phyloP scores from a whole-genome alignment of 169 alveolate species.

The Amoebophrya sp. region DNA sequence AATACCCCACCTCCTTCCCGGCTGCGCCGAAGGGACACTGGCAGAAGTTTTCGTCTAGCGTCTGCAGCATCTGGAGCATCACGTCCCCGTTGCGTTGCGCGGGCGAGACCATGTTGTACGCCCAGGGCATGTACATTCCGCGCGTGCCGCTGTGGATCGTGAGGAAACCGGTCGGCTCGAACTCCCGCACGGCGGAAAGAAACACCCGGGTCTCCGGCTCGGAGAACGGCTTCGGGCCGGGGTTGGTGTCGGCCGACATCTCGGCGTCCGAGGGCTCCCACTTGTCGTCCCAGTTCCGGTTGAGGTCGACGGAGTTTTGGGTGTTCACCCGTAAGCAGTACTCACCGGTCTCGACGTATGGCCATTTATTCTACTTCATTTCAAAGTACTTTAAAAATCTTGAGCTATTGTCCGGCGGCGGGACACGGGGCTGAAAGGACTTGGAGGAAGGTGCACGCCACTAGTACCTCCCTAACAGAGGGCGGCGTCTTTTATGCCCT shows the following conservation, averaged over 20 bases:
- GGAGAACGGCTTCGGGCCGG: constrained; percentile 18
- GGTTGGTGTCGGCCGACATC: background rate
- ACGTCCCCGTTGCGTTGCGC: constrained; percentile 17
- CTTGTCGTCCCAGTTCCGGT: background rate
- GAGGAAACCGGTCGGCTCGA: constrained; percentile 22
- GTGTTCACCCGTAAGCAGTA: background rate
- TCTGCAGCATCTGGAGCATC: constrained; percentile 24
- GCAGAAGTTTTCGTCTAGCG: constrained; percentile 17
- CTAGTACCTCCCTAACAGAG: too few species aligned
- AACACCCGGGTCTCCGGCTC: constrained; percentile 22
- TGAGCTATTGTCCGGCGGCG: background rate
- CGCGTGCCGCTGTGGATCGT: constrained; percentile 22
- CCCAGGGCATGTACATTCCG: constrained; percentile 35
- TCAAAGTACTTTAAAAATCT: too few species aligned
- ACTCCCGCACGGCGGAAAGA: background rate
- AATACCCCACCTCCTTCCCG: constrained; percentile 27
- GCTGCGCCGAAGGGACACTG: constrained; percentile 34
- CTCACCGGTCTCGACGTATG: too few species aligned
- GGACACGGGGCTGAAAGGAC: too few species aligned
- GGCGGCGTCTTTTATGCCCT: too few species aligned
- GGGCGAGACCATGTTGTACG: constrained; percentile 16
- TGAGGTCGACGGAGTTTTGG: background rate
- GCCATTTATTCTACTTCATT: background rate
- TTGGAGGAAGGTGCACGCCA: too few species aligned
- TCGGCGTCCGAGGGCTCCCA: constrained; percentile 14